Base-by-base conservation (phyloP, 2,329 filamentous ascomycete genomes). In the Pseudopyrenochaeta lycopersici region DNA sequence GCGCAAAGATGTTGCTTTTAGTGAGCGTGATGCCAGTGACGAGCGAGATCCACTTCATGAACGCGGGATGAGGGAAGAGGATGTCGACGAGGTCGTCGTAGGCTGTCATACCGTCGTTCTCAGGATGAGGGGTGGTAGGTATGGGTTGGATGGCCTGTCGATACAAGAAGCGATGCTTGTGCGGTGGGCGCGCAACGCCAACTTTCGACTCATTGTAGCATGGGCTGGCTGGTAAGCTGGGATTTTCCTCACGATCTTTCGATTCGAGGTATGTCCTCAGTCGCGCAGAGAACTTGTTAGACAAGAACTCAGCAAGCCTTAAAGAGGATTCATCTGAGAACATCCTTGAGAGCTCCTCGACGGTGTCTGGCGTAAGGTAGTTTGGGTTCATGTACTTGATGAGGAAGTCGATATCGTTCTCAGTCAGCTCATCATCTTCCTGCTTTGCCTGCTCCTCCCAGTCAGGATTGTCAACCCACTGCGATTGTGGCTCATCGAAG, bases 111-210 rank as follows among this genome's bases (percentile, higher is more conserved):
- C 51, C 63, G 12, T 66, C 63, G 60, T 53, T 75, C 62, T 63
- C 69, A 45, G 61, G 68, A 54, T 68, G 73, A 36, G 51, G 75
- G 58, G 42, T 76, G 58, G 47, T 77, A 10, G 71, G 67, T 21
- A 70, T 66, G 2, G 66, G 70, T 21, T 76, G 44, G 68, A 81
- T 62, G 77, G 78, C 75, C 63, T 92, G 87, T 54, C 91, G 84
- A 76, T 95, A 99, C 2, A 97, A 81, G 74, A 90, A 99, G 12
- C 93, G 90, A 72, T 97, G 92, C 80, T 99, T 99, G 79, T 99
- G 93, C 0, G 95, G 95, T 33, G 95, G 95, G 29, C 86, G 85
- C 6, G 95, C 91, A 7, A 96, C 89, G 78, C 77, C 36, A 80
- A 84, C 57, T 78, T 78, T 66, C 3, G 67, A 66, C 5, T 64